A percentile compares a stretch with the other conserved stretches of the same genome.
Conservation (phyloP, 345 rosid genomes). For the Gynandropsis gynandra region DNA sequence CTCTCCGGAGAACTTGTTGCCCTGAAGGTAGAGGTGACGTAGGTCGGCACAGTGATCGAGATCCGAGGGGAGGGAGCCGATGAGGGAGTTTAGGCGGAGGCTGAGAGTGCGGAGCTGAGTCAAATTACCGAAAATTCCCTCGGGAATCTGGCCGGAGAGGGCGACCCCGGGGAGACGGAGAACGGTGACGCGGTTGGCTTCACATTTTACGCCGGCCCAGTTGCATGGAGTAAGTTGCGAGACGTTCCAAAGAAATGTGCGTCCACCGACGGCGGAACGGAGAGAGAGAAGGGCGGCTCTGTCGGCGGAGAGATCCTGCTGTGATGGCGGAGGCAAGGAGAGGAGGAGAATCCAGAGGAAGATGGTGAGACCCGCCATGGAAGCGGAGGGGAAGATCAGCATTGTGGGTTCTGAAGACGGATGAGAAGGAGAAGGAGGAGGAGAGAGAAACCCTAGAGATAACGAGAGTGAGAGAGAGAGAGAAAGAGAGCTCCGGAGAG, state of each 20-base stretch:
- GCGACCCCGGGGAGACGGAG: conserved; percentile 75
- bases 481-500: conserved; percentile 1
- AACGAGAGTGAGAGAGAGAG: neutral
- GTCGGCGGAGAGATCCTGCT: conserved; percentile 28
- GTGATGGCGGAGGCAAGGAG: conserved; percentile 21
- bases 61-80: conserved; percentile 62
- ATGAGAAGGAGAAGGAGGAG: neutral
- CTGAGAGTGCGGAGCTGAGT: conserved; percentile 66
- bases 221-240: conserved; percentile 19
- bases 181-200: conserved; percentile 23
- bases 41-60: conserved; percentile 40
- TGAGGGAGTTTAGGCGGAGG: conserved; percentile 65
- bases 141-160: conserved; percentile 53
- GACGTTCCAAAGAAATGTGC: conserved; percentile 25
- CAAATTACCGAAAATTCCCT: conserved; percentile 56
- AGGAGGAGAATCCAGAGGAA: conserved; percentile 16
- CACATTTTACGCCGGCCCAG: conserved; percentile 32
- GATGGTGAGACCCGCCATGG: conserved; percentile 24
- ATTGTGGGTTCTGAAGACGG: conserved; percentile 1
- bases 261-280: conserved; percentile 26
- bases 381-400: conserved; percentile 7
- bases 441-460: too few relatives aligned
- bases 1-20: conserved; percentile 62
- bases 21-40: conserved; percentile 68
- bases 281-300: conserved; percentile 27